These are phyloP conservation scores for Lyophyllum decastes DNA, from an alignment of 768 basidiomycete species.

Conservation along the genomic window DNA sequence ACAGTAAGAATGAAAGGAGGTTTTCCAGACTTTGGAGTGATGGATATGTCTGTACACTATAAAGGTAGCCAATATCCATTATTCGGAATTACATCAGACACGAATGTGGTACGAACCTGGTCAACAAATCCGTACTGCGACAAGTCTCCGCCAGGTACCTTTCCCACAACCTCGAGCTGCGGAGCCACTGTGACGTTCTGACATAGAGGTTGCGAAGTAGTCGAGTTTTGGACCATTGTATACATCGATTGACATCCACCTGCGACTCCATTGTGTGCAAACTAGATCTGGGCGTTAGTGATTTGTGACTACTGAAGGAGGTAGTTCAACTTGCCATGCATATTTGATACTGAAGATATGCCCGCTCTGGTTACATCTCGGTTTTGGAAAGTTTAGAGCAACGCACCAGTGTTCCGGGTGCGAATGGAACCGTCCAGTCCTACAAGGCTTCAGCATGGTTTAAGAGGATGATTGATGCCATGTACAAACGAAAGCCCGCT, in stretches of 20 bases:
- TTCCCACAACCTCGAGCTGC: constrained; percentile 34
- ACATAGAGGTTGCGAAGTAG: constrained; percentile 35
- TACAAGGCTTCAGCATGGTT: no score
- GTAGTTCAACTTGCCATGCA: no score
- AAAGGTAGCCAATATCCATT: constrained; percentile 32
- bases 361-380: no score
- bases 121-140: no score
- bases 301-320: no score
- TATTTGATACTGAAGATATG: no score
- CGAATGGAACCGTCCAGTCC: no score
- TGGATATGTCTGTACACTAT: constrained; percentile 50
- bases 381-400: no score
- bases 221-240: constrained; percentile 45
- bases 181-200: constrained; percentile 38
- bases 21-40: constrained; percentile 43
- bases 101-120: no score
- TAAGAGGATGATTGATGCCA: not conserved
- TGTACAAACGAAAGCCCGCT: constrained; percentile 30
- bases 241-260: constrained; percentile 57
- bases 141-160: constrained; percentile 21
- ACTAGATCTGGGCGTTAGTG: constrained; percentile 26
- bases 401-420: no score
- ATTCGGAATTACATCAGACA: constrained; percentile 9
- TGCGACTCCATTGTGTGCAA: constrained; percentile 44
- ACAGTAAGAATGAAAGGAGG: constrained; percentile 53